Evolutionary conservation across 306 rosid species (phyloP).

Genomic region (Abrus precatorius): DNA sequence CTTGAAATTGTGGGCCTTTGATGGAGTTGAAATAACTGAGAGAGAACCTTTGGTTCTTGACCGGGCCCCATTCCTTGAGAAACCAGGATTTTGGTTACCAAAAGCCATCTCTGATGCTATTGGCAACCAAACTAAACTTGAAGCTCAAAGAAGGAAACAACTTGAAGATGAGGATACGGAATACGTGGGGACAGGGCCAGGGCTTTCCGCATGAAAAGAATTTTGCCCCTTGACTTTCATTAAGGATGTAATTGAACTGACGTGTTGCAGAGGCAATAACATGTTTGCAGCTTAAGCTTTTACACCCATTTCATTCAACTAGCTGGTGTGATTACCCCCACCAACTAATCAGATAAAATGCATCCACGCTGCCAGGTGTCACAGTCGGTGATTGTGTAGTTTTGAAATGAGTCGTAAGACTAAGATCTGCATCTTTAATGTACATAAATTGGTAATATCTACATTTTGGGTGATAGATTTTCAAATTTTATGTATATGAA

Average conservation of each 20-base stretch:
- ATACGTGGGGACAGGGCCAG: conserved; percentile 49
- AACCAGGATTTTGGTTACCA: conserved; percentile 91
- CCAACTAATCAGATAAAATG: conserved; percentile 22
- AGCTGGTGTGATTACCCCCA: conserved; percentile 15
- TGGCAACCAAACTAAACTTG: conserved; percentile 71
- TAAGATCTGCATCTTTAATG: conserved; percentile 11
- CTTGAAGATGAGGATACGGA: conserved; percentile 56
- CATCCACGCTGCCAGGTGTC: conserved; percentile 32
- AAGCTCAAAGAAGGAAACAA: conserved; percentile 68
- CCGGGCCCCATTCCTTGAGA: conserved; percentile 79
- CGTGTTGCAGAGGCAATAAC: conserved; percentile 44
- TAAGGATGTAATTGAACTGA: conserved; percentile 27
- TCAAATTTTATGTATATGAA: conserved; percentile 2
- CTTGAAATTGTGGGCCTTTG: conserved; percentile 68
- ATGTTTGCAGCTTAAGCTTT: conserved; percentile 31
- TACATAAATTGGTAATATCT: background rate
- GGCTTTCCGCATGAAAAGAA: conserved; percentile 55
- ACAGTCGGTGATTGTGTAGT: conserved; percentile 5
- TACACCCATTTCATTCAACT: background rate
- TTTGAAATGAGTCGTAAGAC: conserved; percentile 19
- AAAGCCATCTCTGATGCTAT: conserved; percentile 80
- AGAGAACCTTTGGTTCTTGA: conserved; percentile 93
- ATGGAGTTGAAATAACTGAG: conserved; percentile 78
- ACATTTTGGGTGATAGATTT: background rate
- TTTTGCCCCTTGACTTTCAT: conserved; percentile 40